Conservation (phyloP, 176 grass and related monocot genomes). For the Eleusine indica region DNA sequence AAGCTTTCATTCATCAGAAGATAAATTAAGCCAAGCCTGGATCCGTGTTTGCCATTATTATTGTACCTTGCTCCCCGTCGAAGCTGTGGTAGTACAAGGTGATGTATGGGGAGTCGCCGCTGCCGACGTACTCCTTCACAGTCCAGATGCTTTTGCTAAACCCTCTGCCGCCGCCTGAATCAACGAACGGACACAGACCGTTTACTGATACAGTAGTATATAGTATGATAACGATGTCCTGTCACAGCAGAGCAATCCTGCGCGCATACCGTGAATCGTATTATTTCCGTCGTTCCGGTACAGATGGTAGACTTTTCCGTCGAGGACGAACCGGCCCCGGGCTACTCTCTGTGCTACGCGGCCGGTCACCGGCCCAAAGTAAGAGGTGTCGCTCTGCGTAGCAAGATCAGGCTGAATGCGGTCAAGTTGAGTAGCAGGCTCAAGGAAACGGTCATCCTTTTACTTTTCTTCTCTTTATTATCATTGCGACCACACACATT, state of each 20-base stretch:
- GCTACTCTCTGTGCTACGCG: conserved; percentile 72
- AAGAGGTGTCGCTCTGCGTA: conserved; percentile 58
- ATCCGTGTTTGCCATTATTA: too few species aligned
- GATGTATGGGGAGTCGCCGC: conserved; percentile 65
- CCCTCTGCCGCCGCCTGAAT: conserved; percentile 63
- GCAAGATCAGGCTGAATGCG: not conserved
- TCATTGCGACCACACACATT: not conserved
- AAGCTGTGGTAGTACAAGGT: conserved; percentile 75
- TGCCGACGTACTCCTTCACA: conserved; percentile 62
- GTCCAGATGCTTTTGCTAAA: conserved; percentile 79
- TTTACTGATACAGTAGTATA: too few species aligned
- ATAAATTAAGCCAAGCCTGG: too few species aligned
- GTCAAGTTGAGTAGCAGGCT: not conserved
- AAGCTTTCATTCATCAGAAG: too few species aligned
- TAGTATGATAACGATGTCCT: too few species aligned
- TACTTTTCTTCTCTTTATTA: not conserved
- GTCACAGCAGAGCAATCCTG: too few species aligned
- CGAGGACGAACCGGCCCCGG: conserved; percentile 56
- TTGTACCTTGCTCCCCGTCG: conserved; percentile 70
- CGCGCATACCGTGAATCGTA: conserved; percentile 63
- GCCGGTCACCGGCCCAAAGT: conserved; percentile 80
- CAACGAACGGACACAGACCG: too few species aligned
- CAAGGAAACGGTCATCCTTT: not conserved
- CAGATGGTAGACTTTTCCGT: conserved; percentile 61
- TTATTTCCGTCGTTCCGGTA: conserved; percentile 65